Base-by-base conservation (phyloP, 179 eudicot genomes). In the Silene noctiflora region DNA sequence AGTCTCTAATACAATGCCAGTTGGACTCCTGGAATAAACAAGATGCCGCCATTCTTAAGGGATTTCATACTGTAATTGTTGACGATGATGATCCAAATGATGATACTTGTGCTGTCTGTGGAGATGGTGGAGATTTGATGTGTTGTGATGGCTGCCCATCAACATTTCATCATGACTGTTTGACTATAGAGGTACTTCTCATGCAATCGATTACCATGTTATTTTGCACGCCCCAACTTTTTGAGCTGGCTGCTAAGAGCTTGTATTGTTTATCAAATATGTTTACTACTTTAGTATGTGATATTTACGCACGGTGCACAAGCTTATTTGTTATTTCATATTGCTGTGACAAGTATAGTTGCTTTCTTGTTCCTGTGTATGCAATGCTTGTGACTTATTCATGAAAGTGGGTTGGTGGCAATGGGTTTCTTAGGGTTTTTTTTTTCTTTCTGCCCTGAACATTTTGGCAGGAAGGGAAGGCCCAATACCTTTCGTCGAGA, bases 111-210 rank as follows among this genome's bases (percentile, higher is more conserved):
- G 94, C 89, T 73, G 84, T 86, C 58, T 95, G 99, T 62, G 99
- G 93, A 75, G 99, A 95, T 86, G 99, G 99, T 78, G 99, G 99
- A 60, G 84, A 93, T 76, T 86, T 95, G 84, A 89, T 93, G 76
- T 95, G 99, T 77, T 95, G 99, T 76, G 99, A 95, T 86, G 81
- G 97, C 42, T 95, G 98, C 77, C 98, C 99, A 5, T 88, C 99
- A 62, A 92, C 99, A 51, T 91, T 95, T 83, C 99, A 95, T 80
- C 82, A 84, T 64, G 83, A 83, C 81, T 95, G 99, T 87, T 84
- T 95, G 73, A 79, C 82, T 75, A 81, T 93, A 27, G 79, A 88
- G 88, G 99, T 95, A 90, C 24, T 72, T 4, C 59, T 83, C 21
- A 21, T 82, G 73, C 75, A 72, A 56, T 51, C 76, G 27, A 21